These are phyloP conservation scores for Penicillium corylophilum DNA, from an alignment of 2,329 filamentous ascomycete species.

Conservation along the genomic window DNA sequence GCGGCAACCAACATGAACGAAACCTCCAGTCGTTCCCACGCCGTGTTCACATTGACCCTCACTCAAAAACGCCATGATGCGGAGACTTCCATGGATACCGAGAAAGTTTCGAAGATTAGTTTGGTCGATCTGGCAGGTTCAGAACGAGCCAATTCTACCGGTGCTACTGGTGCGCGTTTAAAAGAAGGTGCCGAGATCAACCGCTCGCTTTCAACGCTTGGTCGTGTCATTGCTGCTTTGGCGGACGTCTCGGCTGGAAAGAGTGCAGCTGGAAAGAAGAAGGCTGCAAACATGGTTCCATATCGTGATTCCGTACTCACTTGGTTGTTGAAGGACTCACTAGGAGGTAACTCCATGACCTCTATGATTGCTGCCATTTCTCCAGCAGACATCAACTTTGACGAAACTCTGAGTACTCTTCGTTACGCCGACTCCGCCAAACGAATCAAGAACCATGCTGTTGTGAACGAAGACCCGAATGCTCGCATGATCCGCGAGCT, in stretches of 20 bases:
- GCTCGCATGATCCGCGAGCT: constrained; percentile 97
- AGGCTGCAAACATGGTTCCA: constrained; percentile 73
- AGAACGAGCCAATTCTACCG: constrained; percentile 94
- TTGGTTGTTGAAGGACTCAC: constrained; percentile 93
- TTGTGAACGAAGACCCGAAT: constrained; percentile 98
- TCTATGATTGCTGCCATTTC: constrained; percentile 99
- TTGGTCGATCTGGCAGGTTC: constrained; percentile 97
- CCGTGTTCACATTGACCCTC: constrained; percentile 93
- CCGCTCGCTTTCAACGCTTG: constrained; percentile 89
- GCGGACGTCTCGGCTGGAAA: constrained; percentile 86
- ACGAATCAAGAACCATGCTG: constrained; percentile 99
- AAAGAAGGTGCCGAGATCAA: constrained; percentile 99
- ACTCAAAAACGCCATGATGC: constrained; percentile 89
- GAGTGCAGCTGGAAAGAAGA: constrained; percentile 70
- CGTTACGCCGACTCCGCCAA: constrained; percentile 97
- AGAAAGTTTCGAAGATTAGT: constrained; percentile 97
- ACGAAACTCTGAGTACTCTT: constrained; percentile 92
- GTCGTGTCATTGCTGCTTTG: constrained; percentile 93
- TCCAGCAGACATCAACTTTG: constrained; percentile 97
- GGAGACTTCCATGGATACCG: constrained; percentile 94
- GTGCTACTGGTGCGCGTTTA: constrained; percentile 87
- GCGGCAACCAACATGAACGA: constrained; percentile 99
- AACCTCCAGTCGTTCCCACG: constrained; percentile 95
- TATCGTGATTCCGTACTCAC: constrained; percentile 97
- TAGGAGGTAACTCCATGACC: constrained; percentile 98